Evolutionary conservation across 129 eudicot genomes (phyloP).

Genomic region (Tagetes patula): DNA sequence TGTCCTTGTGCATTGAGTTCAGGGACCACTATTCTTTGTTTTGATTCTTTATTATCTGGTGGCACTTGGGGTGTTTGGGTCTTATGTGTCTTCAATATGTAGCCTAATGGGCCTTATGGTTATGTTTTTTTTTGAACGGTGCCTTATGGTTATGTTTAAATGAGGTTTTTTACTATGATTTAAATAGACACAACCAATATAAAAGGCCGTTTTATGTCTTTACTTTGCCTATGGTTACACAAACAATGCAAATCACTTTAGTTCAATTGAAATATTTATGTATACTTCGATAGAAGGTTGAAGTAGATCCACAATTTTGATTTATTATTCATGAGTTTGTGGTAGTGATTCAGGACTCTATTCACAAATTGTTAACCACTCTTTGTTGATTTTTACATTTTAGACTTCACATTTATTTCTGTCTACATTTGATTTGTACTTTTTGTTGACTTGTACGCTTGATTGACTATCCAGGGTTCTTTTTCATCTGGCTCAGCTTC

Average conservation of each 20-base stretch:
- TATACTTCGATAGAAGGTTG: neutral
- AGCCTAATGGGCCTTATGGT: too few relatives aligned
- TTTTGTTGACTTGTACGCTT: slow-evolving; percentile 12
- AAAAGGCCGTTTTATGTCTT: too few relatives aligned
- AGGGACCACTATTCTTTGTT: neutral
- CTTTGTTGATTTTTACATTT: too few relatives aligned
- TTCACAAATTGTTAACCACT: neutral
- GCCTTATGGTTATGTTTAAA: too few relatives aligned
- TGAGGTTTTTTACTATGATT: neutral
- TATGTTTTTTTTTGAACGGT: too few relatives aligned
- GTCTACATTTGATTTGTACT: too few relatives aligned
- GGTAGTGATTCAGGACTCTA: neutral
- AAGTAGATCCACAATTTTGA: neutral
- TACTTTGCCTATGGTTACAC: too few relatives aligned
- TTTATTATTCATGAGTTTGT: neutral
- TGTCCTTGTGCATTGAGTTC: neutral
- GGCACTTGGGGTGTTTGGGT: too few relatives aligned
- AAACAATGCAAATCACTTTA: too few relatives aligned
- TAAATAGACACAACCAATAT: too few relatives aligned
- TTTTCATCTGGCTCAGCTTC: slow-evolving; percentile 33
- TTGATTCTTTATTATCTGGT: neutral
- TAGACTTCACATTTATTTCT: too few relatives aligned
- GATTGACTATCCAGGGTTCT: slow-evolving; percentile 38
- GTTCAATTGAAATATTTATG: too few relatives aligned
- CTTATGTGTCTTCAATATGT: neutral